Percentiles rank a stretch among this genome's conserved stretches.
phyloP scores from a whole-genome alignment of 192 early-diverging fungal species.

The Coemansia sp. region DNA sequence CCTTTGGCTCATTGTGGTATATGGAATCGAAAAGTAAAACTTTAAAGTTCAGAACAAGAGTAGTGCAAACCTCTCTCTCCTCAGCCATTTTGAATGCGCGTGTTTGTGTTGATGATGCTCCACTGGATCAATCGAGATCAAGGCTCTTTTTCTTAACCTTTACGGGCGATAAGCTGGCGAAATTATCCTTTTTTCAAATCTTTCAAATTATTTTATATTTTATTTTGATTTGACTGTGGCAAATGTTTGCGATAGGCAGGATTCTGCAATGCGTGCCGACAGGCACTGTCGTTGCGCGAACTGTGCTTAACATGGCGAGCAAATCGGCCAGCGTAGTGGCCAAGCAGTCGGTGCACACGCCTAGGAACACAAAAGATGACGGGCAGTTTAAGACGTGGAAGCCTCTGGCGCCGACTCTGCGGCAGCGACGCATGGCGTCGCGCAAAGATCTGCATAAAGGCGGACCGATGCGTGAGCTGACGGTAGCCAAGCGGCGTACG shows the following conservation, averaged over 20 bases:
- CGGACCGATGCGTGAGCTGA: slow-evolving; percentile 73
- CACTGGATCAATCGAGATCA: not conserved
- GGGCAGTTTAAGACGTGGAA: slow-evolving; percentile 94
- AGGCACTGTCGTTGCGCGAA: not conserved
- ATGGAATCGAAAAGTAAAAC: not conserved
- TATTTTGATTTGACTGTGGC: not conserved
- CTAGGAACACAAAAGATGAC: slow-evolving; percentile 47
- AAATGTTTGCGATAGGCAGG: slow-evolving; percentile 7
- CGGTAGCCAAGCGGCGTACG: slow-evolving; percentile 75
- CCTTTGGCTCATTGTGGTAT: not conserved
- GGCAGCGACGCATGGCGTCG: slow-evolving; percentile 81
- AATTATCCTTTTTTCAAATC: not conserved
- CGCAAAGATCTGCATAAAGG: slow-evolving; percentile 89
- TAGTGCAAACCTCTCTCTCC: not conserved
- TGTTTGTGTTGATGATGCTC: not conserved
- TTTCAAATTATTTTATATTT: not conserved
- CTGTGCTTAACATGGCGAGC: not conserved
- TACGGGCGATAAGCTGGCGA: not conserved
- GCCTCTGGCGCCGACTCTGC: slow-evolving; percentile 79
- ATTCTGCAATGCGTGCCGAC: not conserved
- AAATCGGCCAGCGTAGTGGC: not conserved
- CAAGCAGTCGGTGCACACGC: slow-evolving; percentile 18
- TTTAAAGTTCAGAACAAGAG: not conserved
- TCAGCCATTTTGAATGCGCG: not conserved
- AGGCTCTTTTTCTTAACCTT: not conserved